phyloP scores from a whole-genome alignment of 2,329 filamentous ascomycete species.

The Aspergillus oerlinghausenensis region DNA sequence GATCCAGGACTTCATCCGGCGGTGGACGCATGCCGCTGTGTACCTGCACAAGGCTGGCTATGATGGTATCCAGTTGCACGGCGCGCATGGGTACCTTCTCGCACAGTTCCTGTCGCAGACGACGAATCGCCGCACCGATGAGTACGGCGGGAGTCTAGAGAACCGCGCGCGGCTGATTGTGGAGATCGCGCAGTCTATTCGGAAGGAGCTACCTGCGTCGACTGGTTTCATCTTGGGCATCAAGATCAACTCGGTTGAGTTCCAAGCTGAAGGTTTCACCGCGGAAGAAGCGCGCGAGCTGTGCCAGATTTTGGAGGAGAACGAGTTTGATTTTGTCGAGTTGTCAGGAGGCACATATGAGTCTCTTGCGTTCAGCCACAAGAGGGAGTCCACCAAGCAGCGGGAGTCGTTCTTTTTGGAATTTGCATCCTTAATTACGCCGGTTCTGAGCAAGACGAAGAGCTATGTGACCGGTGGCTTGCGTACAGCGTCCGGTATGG shows the following conservation, averaged over 20 bases:
- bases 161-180: constrained; percentile 61
- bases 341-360: constrained; percentile 59
- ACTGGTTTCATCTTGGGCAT: constrained; percentile 47
- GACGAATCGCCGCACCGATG: constrained; percentile 56
- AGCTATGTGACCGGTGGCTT: constrained; percentile 58
- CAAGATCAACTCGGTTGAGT: constrained; percentile 59
- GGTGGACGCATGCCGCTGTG: constrained; percentile 58
- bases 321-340: constrained; percentile 49
- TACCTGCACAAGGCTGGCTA: constrained; percentile 60
- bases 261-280: constrained; percentile 43
- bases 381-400: constrained; percentile 52
- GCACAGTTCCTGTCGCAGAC: constrained; percentile 52
- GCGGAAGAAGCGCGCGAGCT: constrained; percentile 49
- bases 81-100: constrained; percentile 56
- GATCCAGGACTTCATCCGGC: constrained; percentile 53
- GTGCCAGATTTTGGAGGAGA: constrained; percentile 27
- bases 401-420: constrained; percentile 59
- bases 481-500: constrained; percentile 53
- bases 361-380: constrained; percentile 47
- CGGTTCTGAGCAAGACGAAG: constrained; percentile 49
- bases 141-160: constrained; percentile 62
- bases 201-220: constrained; percentile 11
- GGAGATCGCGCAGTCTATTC: constrained; percentile 46
- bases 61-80: constrained; percentile 49
- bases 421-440: constrained; percentile 52